phyloP scores from a whole-genome alignment of 2,329 filamentous ascomycete genomes.

The Didymosphaeria variabile region DNA sequence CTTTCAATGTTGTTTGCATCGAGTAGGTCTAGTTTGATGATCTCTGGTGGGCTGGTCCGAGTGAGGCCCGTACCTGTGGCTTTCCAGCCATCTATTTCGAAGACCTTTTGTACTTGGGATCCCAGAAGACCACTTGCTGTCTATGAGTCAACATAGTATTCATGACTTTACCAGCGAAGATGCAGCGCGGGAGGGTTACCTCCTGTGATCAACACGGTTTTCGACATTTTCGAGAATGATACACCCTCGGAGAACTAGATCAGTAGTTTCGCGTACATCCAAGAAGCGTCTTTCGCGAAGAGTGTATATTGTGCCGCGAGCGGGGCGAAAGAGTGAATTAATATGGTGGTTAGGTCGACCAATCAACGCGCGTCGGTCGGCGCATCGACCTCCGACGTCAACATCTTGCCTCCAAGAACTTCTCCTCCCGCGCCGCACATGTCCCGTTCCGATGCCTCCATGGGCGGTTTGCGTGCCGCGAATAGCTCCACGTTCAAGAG shows the following conservation, averaged over 20 bases:
- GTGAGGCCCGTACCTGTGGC: slow-evolving; percentile 65
- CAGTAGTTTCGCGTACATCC: background rate
- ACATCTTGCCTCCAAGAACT: slow-evolving; percentile 30
- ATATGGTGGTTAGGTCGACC: background rate
- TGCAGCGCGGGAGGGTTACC: slow-evolving; percentile 49
- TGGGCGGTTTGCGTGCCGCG: slow-evolving; percentile 50
- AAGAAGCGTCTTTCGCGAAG: background rate
- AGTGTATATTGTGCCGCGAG: background rate
- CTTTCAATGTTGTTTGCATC: slow-evolving; percentile 56
- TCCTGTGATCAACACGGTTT: slow-evolving; percentile 79
- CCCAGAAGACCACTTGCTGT: slow-evolving; percentile 79
- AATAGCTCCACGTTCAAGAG: slow-evolving; percentile 35
- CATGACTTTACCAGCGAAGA: slow-evolving; percentile 4
- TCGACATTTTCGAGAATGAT: slow-evolving; percentile 37
- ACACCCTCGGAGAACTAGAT: background rate
- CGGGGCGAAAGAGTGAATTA: background rate
- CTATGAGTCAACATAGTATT: background rate
- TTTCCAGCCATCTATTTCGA: slow-evolving; percentile 70
- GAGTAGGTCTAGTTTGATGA: slow-evolving; percentile 64
- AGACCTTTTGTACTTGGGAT: slow-evolving; percentile 77
- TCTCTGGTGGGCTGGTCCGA: slow-evolving; percentile 73
- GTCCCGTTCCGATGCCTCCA: slow-evolving; percentile 53
- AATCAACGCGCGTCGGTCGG: slow-evolving; percentile 8
- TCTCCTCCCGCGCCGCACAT: slow-evolving; percentile 32
- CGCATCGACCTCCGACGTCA: background rate